A percentile compares a stretch with the other conserved stretches of the same genome.
Conservation (phyloP, 331 rosid genomes). For the Malus hybrid region DNA sequence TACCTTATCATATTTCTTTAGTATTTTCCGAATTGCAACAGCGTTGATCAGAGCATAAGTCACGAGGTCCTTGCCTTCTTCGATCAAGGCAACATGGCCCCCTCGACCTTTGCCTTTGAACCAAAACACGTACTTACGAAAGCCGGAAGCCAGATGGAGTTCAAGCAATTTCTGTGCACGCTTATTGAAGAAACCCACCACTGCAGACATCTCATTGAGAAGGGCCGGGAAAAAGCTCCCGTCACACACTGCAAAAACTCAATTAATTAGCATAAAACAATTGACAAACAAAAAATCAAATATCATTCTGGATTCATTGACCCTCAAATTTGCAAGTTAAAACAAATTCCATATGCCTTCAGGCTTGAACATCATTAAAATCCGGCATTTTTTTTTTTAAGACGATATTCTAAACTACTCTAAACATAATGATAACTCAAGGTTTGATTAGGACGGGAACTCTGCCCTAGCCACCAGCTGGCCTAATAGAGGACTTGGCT, state of each 20-base stretch:
- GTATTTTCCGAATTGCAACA: slow-evolving; percentile 66
- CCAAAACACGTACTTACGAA: slow-evolving; percentile 56
- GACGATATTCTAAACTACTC: no score
- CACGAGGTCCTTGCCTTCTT: slow-evolving; percentile 78
- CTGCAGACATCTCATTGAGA: slow-evolving; percentile 68
- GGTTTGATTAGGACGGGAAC: not conserved
- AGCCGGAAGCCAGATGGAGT: slow-evolving; percentile 75
- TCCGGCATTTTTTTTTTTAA: not conserved
- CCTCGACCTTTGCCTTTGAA: slow-evolving; percentile 39
- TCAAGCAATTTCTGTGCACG: slow-evolving; percentile 73
- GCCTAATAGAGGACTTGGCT: no score
- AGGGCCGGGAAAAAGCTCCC: slow-evolving; percentile 88
- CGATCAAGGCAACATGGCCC: slow-evolving; percentile 38
- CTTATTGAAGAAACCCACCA: slow-evolving; percentile 67
- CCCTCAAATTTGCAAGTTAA: not conserved
- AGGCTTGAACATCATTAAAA: not conserved
- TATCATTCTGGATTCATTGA: not conserved
- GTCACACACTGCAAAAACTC: slow-evolving; percentile 57
- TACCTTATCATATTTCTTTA: slow-evolving; percentile 92
- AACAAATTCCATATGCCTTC: not conserved
- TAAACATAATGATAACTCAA: rapidly evolving
- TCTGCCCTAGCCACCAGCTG: not conserved
- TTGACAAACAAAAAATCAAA: not conserved
- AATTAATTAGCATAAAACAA: not conserved
- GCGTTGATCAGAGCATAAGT: slow-evolving; percentile 78